Evolutionary conservation across 805 yeast species (phyloP).

Genomic region (Zygoascus bituminiphila): DNA sequence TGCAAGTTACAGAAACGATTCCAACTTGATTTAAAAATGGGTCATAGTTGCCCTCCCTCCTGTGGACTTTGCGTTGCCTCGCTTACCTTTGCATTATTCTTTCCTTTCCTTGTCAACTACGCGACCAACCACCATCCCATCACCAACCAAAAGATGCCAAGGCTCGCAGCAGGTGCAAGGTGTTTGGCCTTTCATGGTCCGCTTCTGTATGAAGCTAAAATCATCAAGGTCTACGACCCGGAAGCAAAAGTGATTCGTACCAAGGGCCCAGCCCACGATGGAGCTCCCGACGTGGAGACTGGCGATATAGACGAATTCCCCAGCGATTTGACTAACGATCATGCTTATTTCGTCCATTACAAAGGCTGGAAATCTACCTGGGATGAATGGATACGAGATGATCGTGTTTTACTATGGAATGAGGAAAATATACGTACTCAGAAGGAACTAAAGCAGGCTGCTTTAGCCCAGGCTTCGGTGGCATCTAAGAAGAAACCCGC

Average conservation of each 20-base stretch:
- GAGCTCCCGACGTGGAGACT: slow-evolving; percentile 10
- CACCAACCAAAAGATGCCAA: not conserved
- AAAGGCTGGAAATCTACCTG: slow-evolving; percentile 93
- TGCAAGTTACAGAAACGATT: too few relatives aligned
- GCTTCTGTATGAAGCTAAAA: slow-evolving; percentile 78
- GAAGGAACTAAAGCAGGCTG: slow-evolving; percentile 48
- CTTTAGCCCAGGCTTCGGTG: slow-evolving; percentile 23
- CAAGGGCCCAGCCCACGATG: slow-evolving; percentile 5
- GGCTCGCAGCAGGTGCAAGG: slow-evolving; percentile 22
- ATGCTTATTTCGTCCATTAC: slow-evolving; percentile 69
- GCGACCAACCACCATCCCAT: not conserved
- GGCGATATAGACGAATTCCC: slow-evolving; percentile 28
- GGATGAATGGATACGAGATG: slow-evolving; percentile 90
- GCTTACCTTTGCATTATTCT: not conserved
- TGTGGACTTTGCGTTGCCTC: not conserved
- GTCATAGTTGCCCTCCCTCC: too few relatives aligned
- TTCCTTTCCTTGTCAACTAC: too few relatives aligned
- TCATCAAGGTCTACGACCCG: slow-evolving; percentile 55
- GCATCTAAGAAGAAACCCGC: slow-evolving; percentile 15
- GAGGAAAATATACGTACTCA: slow-evolving; percentile 61
- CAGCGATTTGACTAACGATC: slow-evolving; percentile 29
- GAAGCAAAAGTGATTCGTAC: slow-evolving; percentile 21
- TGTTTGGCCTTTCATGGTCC: slow-evolving; percentile 89
- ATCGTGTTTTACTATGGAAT: slow-evolving; percentile 58
- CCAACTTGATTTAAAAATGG: too few relatives aligned